Evolutionary conservation across 805 yeast genomes (phyloP).

Genomic region (Ogataea parapolymorpha): DNA sequence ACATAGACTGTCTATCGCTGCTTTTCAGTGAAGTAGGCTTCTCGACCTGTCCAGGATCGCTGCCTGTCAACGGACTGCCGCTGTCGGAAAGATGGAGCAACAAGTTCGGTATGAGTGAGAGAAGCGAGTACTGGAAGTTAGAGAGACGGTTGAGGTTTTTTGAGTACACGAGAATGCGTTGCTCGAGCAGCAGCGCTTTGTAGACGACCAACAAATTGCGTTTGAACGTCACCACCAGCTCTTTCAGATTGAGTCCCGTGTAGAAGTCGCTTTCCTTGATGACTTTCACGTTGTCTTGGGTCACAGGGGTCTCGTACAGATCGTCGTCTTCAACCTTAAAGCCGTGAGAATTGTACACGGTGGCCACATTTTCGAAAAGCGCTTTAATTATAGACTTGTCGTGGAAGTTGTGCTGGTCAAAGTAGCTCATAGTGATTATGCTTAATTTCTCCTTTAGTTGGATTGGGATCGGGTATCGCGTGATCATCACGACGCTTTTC

Average conservation of each 20-base stretch:
- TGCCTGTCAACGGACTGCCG: conserved; percentile 69
- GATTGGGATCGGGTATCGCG: conserved; percentile 78
- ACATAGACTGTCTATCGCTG: conserved; percentile 71
- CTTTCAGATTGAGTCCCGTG: conserved; percentile 71
- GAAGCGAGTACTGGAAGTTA: conserved; percentile 75
- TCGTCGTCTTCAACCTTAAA: conserved; percentile 31
- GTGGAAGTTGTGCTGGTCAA: conserved; percentile 72
- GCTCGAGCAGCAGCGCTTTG: conserved; percentile 76
- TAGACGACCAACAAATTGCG: conserved; percentile 60
- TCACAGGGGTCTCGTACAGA: conserved; percentile 21
- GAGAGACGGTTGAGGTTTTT: conserved; percentile 78
- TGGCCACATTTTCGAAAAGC: conserved; percentile 62
- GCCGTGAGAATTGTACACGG: conserved; percentile 35
- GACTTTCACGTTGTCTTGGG: conserved; percentile 22
- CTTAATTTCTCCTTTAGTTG: conserved; percentile 88
- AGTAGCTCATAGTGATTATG: conserved; percentile 82
- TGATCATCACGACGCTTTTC: conserved; percentile 82
- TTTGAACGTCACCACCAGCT: conserved; percentile 56
- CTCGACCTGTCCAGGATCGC: conserved; percentile 46
- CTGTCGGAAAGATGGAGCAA: conserved; percentile 68
- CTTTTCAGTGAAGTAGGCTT: conserved; percentile 69
- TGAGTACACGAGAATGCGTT: conserved; percentile 70
- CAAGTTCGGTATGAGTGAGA: conserved; percentile 80
- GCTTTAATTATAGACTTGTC: conserved; percentile 67
- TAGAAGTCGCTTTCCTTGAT: conserved; percentile 58